Conservation (phyloP, 148 eudicot genomes). For the Salicornia ramosissima region DNA sequence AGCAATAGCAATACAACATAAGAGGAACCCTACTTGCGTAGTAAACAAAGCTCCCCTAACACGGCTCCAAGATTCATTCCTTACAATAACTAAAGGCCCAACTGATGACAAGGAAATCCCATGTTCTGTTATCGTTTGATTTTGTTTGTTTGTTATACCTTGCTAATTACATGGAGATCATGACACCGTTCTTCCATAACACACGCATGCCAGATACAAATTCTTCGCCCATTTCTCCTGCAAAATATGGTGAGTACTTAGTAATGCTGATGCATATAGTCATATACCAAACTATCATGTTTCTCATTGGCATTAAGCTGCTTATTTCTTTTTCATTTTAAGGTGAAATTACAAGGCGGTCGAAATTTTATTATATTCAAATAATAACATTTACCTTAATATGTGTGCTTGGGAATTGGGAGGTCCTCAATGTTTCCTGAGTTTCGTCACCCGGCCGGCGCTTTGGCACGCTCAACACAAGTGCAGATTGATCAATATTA, state of each 20-base stretch:
- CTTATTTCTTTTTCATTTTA: neutral
- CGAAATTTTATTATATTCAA: neutral
- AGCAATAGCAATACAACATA: constrained; percentile 25
- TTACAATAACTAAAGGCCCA: constrained; percentile 14
- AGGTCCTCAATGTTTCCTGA: constrained; percentile 84
- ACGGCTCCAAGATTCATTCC: constrained; percentile 21
- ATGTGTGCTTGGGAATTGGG: constrained; percentile 90
- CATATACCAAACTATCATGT: neutral
- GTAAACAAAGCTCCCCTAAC: constrained; percentile 20
- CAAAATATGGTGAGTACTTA: constrained; percentile 4
- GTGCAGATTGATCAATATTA: constrained; percentile 75
- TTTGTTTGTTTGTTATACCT: constrained; percentile 11
- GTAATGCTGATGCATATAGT: neutral
- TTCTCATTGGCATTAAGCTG: too few species aligned
- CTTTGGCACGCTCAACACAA: constrained; percentile 77
- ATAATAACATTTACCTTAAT: constrained; percentile 51
- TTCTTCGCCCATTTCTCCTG: constrained; percentile 95
- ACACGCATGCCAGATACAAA: constrained; percentile 67
- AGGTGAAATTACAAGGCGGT: neutral
- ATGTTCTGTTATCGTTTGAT: neutral
- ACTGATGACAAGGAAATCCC: constrained; percentile 2
- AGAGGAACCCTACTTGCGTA: constrained; percentile 6
- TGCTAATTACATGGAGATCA: constrained; percentile 29
- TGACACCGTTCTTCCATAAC: constrained; percentile 81
- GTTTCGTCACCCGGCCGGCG: constrained; percentile 78